Base-by-base conservation (phyloP, 495 filamentous ascomycete genomes). In the Xylaria cubensis region DNA sequence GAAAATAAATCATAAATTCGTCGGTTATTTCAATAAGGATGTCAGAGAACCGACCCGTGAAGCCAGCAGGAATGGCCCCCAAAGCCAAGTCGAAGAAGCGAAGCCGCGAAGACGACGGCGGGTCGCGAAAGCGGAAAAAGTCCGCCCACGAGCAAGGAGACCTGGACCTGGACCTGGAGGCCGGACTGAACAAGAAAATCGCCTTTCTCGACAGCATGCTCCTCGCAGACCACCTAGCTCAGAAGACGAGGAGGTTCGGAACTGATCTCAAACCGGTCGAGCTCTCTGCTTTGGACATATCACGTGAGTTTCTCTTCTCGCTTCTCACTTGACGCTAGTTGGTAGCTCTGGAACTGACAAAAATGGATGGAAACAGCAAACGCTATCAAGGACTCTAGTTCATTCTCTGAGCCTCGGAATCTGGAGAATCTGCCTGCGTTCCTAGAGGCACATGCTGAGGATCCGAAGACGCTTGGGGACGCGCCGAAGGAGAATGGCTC, bases 201-300 rank as follows among this genome's bases (percentile, higher is more conserved):
- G 88, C 89, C 36, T 86, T 88, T 44, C 93, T 99, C 90, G 92
- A 97, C 73, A 90, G 87, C 61, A 87, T 88, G 68, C 83, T 98
- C 46, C 80, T 97, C n/a, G 92, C 95, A 0, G 96, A 98, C 80
- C 90, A 97, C 79, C 81, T 97, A 71, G 90, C 89, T n/a, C 90
- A 95, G 76, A 89, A 91, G 75, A 91, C 90, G 50, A 89, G 88
- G 74, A 87, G 90, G n/a, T 95, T 93, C 74, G 91, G 93, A 39
- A 90, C 89, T 46, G 89, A 95, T 58, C 78, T 98, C 62, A 97
- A 91, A 73, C 84, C 88, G 1, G 88, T 98, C 26, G 96, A 99
- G 80, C 81, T 97, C 48, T 90, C 91, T 69, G 95, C 97, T 80
- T 82, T 90, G 72, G 90, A 92, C 71, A 87, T 99, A 62, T 91